A percentile compares a stretch with the other conserved stretches of the same genome.
These are phyloP conservation scores for Tetrastigma voinierianum DNA, from an alignment of 164 flowering plant genomes.

Conservation along the genomic window DNA sequence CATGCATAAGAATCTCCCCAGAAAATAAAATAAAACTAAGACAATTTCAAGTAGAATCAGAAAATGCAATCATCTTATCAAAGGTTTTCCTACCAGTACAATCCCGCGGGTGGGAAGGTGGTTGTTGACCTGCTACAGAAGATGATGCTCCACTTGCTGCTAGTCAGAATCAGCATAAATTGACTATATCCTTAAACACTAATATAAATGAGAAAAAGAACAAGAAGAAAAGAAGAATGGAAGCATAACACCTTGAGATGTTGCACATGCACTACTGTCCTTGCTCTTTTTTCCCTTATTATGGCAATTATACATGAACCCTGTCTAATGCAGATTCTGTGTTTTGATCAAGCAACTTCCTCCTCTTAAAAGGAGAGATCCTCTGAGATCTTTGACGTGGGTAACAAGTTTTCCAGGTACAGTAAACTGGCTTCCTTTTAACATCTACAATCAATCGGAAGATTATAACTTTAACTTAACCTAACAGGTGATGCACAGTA, in stretches of 20 bases:
- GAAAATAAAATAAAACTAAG: not conserved
- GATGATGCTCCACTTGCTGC: conserved; percentile 26
- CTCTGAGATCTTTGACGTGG: conserved; percentile 18
- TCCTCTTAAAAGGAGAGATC: conserved; percentile 28
- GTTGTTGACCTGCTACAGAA: conserved; percentile 22
- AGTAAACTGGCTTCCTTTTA: conserved; percentile 22
- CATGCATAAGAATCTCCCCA: conserved; percentile 6
- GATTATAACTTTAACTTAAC: not conserved
- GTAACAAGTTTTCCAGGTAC: conserved; percentile 31
- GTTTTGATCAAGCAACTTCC: conserved; percentile 29
- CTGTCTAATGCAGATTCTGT: conserved; percentile 18
- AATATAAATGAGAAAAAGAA: not conserved
- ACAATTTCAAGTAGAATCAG: not conserved
- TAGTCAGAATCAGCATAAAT: not conserved
- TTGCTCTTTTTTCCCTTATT: conserved; percentile 21
- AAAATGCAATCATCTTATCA: not conserved
- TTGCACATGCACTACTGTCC: conserved; percentile 13
- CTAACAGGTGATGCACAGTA: not conserved
- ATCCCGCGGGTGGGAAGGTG: conserved; percentile 24
- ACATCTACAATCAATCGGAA: conserved; percentile 15
- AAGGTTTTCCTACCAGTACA: conserved; percentile 29
- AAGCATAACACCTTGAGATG: conserved; percentile 24
- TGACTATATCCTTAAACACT: no score
- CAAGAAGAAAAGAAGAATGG: not conserved
- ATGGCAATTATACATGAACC: conserved; percentile 23